phyloP scores from a whole-genome alignment of 1,139 yeast species.

The Diutina mesorugosa region DNA sequence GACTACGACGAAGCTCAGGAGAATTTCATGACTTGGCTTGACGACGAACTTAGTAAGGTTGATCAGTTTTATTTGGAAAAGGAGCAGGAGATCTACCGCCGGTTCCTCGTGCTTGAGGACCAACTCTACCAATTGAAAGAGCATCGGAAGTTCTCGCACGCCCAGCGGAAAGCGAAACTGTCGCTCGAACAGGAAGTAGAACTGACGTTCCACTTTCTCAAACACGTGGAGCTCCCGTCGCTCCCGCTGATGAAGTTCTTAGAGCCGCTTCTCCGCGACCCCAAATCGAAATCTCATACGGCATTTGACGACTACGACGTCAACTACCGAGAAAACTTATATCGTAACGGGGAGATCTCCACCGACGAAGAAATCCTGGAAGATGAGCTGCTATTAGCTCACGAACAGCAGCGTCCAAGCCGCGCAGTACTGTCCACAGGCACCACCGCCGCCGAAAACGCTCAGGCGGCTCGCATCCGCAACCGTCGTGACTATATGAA shows the following conservation, averaged over 20 bases:
- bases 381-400: background rate
- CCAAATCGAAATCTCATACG: background rate
- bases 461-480: background rate
- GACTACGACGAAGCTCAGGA: slow-evolving; percentile 18
- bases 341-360: slow-evolving; percentile 21
- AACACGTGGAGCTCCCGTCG: slow-evolving; percentile 39
- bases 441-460: background rate
- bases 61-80: slow-evolving; percentile 45
- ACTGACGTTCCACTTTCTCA: background rate
- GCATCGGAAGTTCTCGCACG: slow-evolving; percentile 22
- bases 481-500: background rate
- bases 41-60: slow-evolving; percentile 43
- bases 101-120: slow-evolving; percentile 51
- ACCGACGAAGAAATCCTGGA: slow-evolving; percentile 5
- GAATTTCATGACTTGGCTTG: slow-evolving; percentile 51
- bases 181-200: background rate
- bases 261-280: slow-evolving; percentile 9
- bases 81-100: slow-evolving; percentile 47
- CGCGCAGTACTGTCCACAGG: background rate
- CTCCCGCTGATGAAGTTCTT: slow-evolving; percentile 40
- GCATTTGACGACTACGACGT: slow-evolving; percentile 11
- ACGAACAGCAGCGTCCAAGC: background rate
- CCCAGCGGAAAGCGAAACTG: background rate
- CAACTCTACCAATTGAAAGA: slow-evolving; percentile 54
- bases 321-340: slow-evolving; percentile 26